Percentiles rank a stretch among this genome's conserved stretches.
These are phyloP conservation scores for Microcyclosporella mali DNA, from an alignment of 2,329 filamentous ascomycete species.

Conservation along the genomic window DNA sequence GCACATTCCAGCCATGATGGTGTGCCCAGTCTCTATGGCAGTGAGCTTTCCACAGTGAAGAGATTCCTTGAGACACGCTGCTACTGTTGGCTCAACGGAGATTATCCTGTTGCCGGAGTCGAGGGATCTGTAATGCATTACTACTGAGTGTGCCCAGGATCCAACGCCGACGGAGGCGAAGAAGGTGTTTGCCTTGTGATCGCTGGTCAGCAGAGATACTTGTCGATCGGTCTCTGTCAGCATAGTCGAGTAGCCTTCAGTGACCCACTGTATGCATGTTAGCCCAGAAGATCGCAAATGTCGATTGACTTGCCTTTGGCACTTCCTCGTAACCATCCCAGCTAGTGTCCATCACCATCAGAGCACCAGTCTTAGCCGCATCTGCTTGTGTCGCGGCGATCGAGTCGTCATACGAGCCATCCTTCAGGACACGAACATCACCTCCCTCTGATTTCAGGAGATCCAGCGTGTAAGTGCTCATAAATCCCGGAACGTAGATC, in stretches of 20 bases:
- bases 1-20: constrained; percentile 69
- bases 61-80: constrained; percentile 52
- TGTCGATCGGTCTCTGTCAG: constrained; percentile 62
- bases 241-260: constrained; percentile 72
- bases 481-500: constrained; percentile 58
- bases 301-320: constrained; percentile 45
- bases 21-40: constrained; percentile 51
- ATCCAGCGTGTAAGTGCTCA: constrained; percentile 49
- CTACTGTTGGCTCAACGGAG: constrained; percentile 64
- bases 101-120: constrained; percentile 41
- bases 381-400: constrained; percentile 48
- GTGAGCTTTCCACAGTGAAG: constrained; percentile 45
- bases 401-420: constrained; percentile 59
- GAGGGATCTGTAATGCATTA: constrained; percentile 55
- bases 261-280: constrained; percentile 54
- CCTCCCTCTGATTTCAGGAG: constrained; percentile 60
- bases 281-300: neutral
- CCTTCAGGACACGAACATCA: constrained; percentile 45
- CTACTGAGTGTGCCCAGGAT: constrained; percentile 64
- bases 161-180: constrained; percentile 67
- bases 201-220: constrained; percentile 35
- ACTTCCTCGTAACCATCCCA: constrained; percentile 62
- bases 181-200: constrained; percentile 36
- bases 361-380: constrained; percentile 34
- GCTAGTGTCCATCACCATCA: constrained; percentile 64